These are phyloP conservation scores for Vicia villosa DNA, from an alignment of 306 rosid species.

Conservation along the genomic window DNA sequence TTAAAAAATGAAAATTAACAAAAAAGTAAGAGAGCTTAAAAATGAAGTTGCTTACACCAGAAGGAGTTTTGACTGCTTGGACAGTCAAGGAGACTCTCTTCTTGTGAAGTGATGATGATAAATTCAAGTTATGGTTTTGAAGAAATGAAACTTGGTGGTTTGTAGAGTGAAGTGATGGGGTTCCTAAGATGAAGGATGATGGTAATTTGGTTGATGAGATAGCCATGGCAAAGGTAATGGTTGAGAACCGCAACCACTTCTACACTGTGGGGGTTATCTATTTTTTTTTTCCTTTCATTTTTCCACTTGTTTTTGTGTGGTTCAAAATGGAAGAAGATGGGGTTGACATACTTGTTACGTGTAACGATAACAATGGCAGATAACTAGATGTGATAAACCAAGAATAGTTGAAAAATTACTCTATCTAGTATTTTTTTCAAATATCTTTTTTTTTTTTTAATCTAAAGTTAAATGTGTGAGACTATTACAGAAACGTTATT, in stretches of 20 bases:
- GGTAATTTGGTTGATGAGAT: constrained; percentile 44
- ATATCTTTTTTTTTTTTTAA: too few relatives aligned
- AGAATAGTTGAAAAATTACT: too few relatives aligned
- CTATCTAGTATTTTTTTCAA: too few relatives aligned
- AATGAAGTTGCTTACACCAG: constrained; percentile 58
- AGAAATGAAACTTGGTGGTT: constrained; percentile 32
- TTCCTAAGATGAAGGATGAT: constrained; percentile 53
- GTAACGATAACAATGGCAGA: constrained; percentile 10
- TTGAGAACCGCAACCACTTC: not conserved
- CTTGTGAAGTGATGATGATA: not conserved
- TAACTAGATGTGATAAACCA: not conserved
- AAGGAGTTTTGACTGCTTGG: constrained; percentile 73
- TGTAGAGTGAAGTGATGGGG: constrained; percentile 25
- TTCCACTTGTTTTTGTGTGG: constrained; percentile 32
- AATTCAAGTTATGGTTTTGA: constrained; percentile 32
- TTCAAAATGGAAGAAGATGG: constrained; percentile 10
- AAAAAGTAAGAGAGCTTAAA: constrained; percentile 4
- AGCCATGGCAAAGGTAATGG: constrained; percentile 55
- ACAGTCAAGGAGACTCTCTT: constrained; percentile 48
- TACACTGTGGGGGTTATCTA: constrained; percentile 39
- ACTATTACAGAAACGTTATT: too few relatives aligned
- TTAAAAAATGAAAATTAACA: not conserved
- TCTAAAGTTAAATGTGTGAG: too few relatives aligned
- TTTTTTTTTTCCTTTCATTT: not conserved
- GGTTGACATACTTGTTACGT: not conserved